These are phyloP conservation scores for Penicillium roqueforti DNA, from an alignment of 495 filamentous ascomycete species.

Conservation along the genomic window DNA sequence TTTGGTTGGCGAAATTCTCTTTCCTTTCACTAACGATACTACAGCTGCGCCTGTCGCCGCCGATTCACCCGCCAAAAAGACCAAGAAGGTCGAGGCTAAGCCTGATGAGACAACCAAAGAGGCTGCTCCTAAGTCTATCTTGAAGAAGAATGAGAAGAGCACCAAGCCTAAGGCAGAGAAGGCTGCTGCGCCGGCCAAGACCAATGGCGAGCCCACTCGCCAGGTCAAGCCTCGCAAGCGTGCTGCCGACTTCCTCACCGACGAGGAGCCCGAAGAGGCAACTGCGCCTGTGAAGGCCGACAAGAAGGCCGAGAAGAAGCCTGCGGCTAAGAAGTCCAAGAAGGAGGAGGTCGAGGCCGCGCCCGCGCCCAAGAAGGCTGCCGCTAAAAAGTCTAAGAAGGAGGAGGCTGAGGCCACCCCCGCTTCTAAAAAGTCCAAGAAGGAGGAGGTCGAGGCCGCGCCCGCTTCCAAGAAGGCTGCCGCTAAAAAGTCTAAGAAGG, in stretches of 20 bases:
- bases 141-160: conserved; percentile 36
- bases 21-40: conserved; percentile 1
- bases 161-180: conserved; percentile 24
- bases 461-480: no score
- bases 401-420: conserved; percentile 26
- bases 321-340: no score
- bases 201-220: conserved; percentile 35
- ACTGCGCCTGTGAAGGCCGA: conserved; percentile 25
- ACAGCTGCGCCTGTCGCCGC: conserved; percentile 41
- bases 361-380: no score
- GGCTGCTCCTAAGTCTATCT: conserved; percentile 31
- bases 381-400: conserved; percentile 42
- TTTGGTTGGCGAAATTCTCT: conserved; percentile 3
- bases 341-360: no score
- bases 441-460: no score
- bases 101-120: conserved; percentile 26
- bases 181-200: conserved; percentile 25
- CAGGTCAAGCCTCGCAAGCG: conserved; percentile 51
- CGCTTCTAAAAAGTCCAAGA: no score
- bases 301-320: conserved; percentile 23
- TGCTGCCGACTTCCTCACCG: conserved; percentile 49
- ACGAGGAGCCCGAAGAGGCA: conserved; percentile 33
- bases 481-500: conserved; percentile 42
- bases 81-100: conserved; percentile 48
- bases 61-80: conserved; percentile 56